Base-by-base conservation (phyloP, 352 stramenopile species). In the Pythium grandisporangium region DNA sequence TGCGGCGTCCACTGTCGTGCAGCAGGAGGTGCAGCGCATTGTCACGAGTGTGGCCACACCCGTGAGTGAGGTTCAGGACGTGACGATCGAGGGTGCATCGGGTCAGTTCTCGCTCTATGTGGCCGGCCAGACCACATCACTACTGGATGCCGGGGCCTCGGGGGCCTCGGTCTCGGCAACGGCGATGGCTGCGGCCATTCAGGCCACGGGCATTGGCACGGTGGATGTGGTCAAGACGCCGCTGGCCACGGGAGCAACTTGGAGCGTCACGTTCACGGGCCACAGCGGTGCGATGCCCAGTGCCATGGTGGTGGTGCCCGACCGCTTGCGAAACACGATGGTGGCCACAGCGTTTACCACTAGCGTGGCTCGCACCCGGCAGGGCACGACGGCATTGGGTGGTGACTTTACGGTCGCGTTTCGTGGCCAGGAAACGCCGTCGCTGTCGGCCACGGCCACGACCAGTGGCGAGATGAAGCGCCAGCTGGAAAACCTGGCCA, bases 1-100 rank as follows among this genome's bases (percentile, higher is more conserved):
- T 39, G 76, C 80, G n/a, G 66, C 70, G 17, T 95, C 86, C 3
- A 76, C 71, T 37, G 73, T 87, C 5, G 76, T 91, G 1, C 70
- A 75, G 32, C 60, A 69, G 11, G 91, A 97, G 40, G 76, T 97
- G 14, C 94, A 98, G 65, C 63, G 82, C 3, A 93, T 98, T 19
- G 59, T 70, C 25, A 93, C 92, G 16, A 66, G 58, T 5, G 85
- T 90, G 7, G 51, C 63, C 13, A 50, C 50, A 1, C 76, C 81
- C 2, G 42, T 63, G 8, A 36, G 62, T 7, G 82, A 95, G 51
- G 66, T 95, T 5, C 89, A 96, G 50, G 45, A 58, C 2, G 50
- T 97, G 2, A 68, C 67, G 0, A 64, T 92, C 14, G 34, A 63
- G 2, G 74, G 63, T 5, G 76, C 79, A 0, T 75, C 70, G 0